phyloP scores from a whole-genome alignment of 2,329 filamentous ascomycete species.

The Orbilia oligospora region DNA sequence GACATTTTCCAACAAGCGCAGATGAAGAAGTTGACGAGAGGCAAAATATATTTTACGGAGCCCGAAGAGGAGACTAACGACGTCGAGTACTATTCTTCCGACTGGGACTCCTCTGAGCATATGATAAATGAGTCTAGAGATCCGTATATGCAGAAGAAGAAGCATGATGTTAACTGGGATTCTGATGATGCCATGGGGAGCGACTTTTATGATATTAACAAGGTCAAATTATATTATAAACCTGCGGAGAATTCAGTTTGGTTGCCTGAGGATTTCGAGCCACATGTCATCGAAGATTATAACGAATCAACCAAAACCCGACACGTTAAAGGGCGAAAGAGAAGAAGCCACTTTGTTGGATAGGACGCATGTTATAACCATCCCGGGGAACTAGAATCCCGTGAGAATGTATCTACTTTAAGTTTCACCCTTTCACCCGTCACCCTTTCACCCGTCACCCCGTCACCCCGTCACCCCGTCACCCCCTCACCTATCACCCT shows the following conservation, averaged over 20 bases:
- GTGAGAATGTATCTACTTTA: too few species aligned
- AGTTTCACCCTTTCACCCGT: too few species aligned
- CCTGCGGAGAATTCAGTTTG: too few species aligned
- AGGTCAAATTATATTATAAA: too few species aligned
- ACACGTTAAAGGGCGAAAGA: not conserved
- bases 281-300: not conserved
- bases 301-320: not conserved
- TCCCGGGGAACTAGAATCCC: too few species aligned
- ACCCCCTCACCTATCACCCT: too few species aligned
- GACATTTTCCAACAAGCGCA: not conserved
- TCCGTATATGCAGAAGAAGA: not conserved
- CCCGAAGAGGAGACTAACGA: not conserved
- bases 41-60: not conserved
- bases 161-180: not conserved
- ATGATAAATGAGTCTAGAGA: not conserved
- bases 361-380: too few species aligned
- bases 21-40: not conserved
- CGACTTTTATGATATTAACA: too few species aligned
- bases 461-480: too few species aligned
- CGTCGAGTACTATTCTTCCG: not conserved
- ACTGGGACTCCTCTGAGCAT: not conserved
- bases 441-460: too few species aligned
- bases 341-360: slow-evolving; percentile 4
- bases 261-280: too few species aligned
- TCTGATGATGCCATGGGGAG: not conserved